Evolutionary conservation across 2,329 filamentous ascomycete species (phyloP).

Genomic region (Lecanicillium sp.): DNA sequence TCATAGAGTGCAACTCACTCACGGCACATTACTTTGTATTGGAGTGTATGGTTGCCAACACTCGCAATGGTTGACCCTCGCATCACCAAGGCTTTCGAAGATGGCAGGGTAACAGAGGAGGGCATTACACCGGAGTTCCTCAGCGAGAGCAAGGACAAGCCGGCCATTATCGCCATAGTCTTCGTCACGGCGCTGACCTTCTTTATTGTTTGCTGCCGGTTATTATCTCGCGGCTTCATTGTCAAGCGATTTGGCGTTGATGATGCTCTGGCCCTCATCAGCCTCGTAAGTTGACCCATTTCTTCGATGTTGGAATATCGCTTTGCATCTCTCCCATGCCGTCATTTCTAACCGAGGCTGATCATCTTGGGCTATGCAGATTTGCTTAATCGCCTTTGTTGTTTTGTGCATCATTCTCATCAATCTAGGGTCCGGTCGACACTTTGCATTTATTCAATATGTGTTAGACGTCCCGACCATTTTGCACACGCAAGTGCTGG

Average conservation of each 20-base stretch:
- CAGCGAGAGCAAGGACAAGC: constrained; percentile 25
- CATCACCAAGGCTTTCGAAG: constrained; percentile 22
- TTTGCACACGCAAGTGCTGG: constrained; percentile 35
- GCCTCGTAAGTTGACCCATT: constrained; percentile 21
- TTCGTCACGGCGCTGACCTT: constrained; percentile 26
- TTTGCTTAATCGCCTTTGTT: constrained; percentile 33
- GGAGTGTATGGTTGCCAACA: too few species aligned
- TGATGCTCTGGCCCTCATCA: constrained; percentile 27
- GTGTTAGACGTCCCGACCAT: constrained; percentile 33
- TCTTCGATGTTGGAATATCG: not conserved
- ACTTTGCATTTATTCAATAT: constrained; percentile 37
- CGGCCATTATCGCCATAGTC: constrained; percentile 31
- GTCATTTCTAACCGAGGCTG: not conserved
- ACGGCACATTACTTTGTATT: too few species aligned
- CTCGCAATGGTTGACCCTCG: constrained; percentile 1
- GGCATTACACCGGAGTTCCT: constrained; percentile 25
- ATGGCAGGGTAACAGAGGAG: constrained; percentile 24
- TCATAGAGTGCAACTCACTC: too few species aligned
- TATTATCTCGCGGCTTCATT: constrained; percentile 26
- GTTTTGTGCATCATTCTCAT: constrained; percentile 36
- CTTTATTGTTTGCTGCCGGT: constrained; percentile 24
- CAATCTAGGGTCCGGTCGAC: constrained; percentile 37
- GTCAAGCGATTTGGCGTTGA: constrained; percentile 29
- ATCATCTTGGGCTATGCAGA: constrained; percentile 11
- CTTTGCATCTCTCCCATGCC: not conserved